Evolutionary conservation across 257 asterid species (phyloP), one percentile per base, ranked within the genome.

Genomic region (Thymus mandschuricus): DNA sequence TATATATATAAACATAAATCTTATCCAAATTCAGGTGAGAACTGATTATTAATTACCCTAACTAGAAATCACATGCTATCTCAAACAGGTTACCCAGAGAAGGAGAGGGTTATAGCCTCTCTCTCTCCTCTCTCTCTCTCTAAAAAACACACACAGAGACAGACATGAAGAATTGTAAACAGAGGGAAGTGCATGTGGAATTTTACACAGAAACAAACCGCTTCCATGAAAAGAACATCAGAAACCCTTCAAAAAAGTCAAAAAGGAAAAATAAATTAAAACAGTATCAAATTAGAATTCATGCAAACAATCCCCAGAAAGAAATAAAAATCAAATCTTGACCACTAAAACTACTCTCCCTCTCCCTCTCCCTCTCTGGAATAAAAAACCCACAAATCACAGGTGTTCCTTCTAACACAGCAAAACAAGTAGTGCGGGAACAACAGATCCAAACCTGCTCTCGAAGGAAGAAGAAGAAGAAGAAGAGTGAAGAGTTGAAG

Each of bases 1-100:
- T 52, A 59, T 40, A 81, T 21, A 21, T 21, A 21, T 21, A 21
- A 21, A 63, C 68, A 81, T 2, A 62, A 52, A 21, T 81, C 60
- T 68, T 75, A 78, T 79, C 82, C 87, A 54, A 74, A 69, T 76
- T 74, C 69, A 30, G 76, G 66, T 68, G 79, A 81, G 21, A 58
- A 56, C 51, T 57, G 3, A 81, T 60, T 70, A 64, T 44, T 50
- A 71, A 69, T 68, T 56, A 29, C 51, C 52, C 75, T 75, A 71
- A 66, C 75, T 64, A 51, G 10, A 77, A 67, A 61, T 73, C 78
- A 55, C 60, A 70, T 64, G 72, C 34, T n/a, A 62, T 10, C 67
- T 51, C 41, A 54, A 77, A 31, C 71, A 41, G 70, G 60, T 64
- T 60, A 35, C 67, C 70, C 67, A 10, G 30, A 38, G 50, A 62